These are phyloP conservation scores for Beauveria sp. DNA, from an alignment of 2,329 filamentous ascomycete genomes.

Conservation along the genomic window DNA sequence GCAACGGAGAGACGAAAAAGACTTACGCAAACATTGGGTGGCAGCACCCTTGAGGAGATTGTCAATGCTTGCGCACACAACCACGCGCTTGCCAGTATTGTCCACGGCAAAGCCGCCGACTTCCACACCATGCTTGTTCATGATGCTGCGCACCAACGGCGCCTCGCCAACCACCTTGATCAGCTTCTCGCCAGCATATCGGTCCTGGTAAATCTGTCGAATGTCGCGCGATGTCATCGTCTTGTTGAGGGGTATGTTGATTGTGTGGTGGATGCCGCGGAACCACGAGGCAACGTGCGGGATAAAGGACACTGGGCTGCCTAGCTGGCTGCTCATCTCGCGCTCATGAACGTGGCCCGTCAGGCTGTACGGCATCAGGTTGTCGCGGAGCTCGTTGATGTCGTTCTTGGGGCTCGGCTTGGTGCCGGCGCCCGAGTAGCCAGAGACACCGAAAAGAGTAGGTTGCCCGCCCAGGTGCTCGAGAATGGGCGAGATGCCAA, in stretches of 20 bases:
- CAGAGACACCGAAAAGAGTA: conserved; percentile 88
- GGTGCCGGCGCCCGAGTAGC: conserved; percentile 90
- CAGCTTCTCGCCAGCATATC: conserved; percentile 91
- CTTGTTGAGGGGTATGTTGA: conserved; percentile 80
- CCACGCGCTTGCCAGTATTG: conserved; percentile 79
- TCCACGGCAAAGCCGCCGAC: conserved; percentile 95
- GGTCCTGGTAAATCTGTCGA: conserved; percentile 88
- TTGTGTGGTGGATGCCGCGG: conserved; percentile 87
- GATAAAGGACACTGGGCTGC: conserved; percentile 70
- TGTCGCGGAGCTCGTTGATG: conserved; percentile 71
- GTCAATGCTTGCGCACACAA: conserved; percentile 91
- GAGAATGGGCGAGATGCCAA: conserved; percentile 79
- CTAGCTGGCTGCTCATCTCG: conserved; percentile 77
- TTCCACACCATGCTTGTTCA: conserved; percentile 80
- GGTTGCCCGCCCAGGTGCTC: conserved; percentile 70
- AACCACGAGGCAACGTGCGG: conserved; percentile 88
- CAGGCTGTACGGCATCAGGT: conserved; percentile 70
- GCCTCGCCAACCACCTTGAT: conserved; percentile 87
- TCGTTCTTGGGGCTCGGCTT: conserved; percentile 96
- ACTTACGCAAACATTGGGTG: conserved; percentile 85
- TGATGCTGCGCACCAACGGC: conserved; percentile 78
- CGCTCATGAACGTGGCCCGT: conserved; percentile 93
- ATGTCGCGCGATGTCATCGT: conserved; percentile 88
- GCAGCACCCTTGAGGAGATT: conserved; percentile 90
- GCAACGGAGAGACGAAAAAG: neutral